A percentile compares a stretch with the other conserved stretches of the same genome.
These are phyloP conservation scores for Aspergillus sclerotialis DNA, from an alignment of 2,329 filamentous ascomycete species.

Conservation along the genomic window DNA sequence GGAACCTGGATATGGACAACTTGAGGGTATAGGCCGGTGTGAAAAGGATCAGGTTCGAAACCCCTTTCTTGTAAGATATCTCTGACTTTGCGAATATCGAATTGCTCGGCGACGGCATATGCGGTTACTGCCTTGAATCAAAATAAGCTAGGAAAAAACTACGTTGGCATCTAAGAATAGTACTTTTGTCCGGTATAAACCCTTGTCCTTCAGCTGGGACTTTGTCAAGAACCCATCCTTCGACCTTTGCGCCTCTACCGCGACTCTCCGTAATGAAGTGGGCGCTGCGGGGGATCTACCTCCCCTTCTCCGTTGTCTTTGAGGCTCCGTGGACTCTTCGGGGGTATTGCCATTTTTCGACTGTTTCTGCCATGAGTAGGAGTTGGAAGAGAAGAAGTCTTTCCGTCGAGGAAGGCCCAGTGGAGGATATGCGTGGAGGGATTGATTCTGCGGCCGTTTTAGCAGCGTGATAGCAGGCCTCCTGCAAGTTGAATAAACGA, in stretches of 20 bases:
- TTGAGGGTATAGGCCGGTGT: slow-evolving; percentile 57
- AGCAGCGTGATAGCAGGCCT: slow-evolving; percentile 17
- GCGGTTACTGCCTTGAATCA: slow-evolving; percentile 49
- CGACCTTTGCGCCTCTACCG: slow-evolving; percentile 70
- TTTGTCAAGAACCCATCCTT: slow-evolving; percentile 47
- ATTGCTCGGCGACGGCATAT: slow-evolving; percentile 62
- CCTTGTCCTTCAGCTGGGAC: slow-evolving; percentile 31
- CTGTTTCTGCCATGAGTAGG: slow-evolving; percentile 42
- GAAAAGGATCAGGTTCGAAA: slow-evolving; percentile 56
- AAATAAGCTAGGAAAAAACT: slow-evolving; percentile 4
- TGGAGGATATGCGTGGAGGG: slow-evolving; percentile 26
- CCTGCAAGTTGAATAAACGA: slow-evolving; percentile 26
- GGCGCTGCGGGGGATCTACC: slow-evolving; percentile 52
- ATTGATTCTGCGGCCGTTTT: slow-evolving; percentile 25
- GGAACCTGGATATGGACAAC: slow-evolving; percentile 55
- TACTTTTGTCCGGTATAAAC: slow-evolving; percentile 32
- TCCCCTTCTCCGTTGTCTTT: slow-evolving; percentile 42
- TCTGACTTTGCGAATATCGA: slow-evolving; percentile 53
- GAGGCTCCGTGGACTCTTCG: slow-evolving; percentile 13
- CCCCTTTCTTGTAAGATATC: slow-evolving; percentile 52
- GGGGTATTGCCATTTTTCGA: slow-evolving; percentile 10
- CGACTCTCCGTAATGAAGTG: slow-evolving; percentile 74
- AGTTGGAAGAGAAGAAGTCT: slow-evolving; percentile 61
- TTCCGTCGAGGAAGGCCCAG: slow-evolving; percentile 44
- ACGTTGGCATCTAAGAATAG: background rate